Base-by-base conservation (phyloP, 163 green algal genomes). In the Chlorella variabilis region DNA sequence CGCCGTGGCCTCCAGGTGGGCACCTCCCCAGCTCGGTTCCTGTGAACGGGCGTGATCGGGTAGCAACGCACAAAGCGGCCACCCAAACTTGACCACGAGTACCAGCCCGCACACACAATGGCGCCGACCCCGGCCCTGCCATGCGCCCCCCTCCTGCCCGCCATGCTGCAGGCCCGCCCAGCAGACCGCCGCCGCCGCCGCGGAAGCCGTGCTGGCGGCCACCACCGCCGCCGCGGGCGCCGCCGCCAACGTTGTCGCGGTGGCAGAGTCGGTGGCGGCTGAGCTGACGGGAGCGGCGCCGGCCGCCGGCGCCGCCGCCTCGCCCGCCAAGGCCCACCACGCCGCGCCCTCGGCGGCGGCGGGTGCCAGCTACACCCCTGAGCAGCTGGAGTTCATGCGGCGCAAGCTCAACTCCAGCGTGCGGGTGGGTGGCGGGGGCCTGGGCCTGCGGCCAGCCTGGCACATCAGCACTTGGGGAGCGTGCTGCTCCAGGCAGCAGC, bases 341-440 rank as follows among this genome's bases (percentile, higher is more conserved):
- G n/a, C n/a, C n/a, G n/a, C n/a, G n/a, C n/a, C n/a, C n/a, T n/a
- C 63, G 34, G 63, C 71, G 4, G 71, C 51, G 1, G 34, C 6
- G 0, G 51, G 42, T 20, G 51, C 29, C 9, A 31, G 36, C 34
- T 78, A 78, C 71, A 58, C 71, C 3, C 20, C 71, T n/a, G 51
- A 78, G 51, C 71, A 78, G 71, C 51, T 78, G 1, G 71, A 78
- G 6, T 78, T 78, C 71, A 51, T 78, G 33, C 36, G 56, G 7
- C 71, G 71, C 71, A 78, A 78, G 51, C 51, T 68, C 34, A 59
- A 68, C n/a, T 23, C 45, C 31, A 77, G 33, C 29, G 34, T 63
- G 54, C 20, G 8, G 18, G 6, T 29, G 54, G 18, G 54, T n/a
- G 45, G 45, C 45, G 45, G 45, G 45, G 45, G 58, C 58, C 58